Evolutionary conservation across 2,329 filamentous ascomycete genomes (phyloP).

Genomic region (Pyrenophora seminiperda): DNA sequence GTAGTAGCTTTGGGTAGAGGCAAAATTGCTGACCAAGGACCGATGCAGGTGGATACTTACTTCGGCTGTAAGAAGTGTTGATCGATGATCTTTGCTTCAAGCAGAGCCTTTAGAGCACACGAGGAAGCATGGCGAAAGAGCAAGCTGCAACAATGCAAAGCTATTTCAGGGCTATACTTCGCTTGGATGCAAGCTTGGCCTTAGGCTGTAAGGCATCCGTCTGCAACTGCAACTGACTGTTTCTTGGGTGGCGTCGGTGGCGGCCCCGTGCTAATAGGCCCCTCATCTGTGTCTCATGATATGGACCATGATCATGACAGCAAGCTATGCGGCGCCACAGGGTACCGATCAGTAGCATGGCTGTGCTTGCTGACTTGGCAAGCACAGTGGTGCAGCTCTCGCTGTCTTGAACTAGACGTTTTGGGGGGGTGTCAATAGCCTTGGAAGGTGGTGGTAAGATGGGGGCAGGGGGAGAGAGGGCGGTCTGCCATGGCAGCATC

Average conservation of each 20-base stretch:
- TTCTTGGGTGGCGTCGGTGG: slow-evolving; percentile 43
- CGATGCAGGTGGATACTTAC: slow-evolving; percentile 13
- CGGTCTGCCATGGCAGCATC: not conserved
- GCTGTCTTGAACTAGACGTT: too few relatives aligned
- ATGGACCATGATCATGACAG: slow-evolving; percentile 18
- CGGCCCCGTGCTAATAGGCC: slow-evolving; percentile 34
- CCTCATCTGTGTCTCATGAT: slow-evolving; percentile 25
- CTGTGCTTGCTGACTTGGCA: slow-evolving; percentile 36
- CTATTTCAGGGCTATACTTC: slow-evolving; percentile 26
- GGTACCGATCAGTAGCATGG: slow-evolving; percentile 37
- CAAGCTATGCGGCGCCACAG: slow-evolving; percentile 41
- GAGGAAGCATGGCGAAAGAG: slow-evolving; percentile 29
- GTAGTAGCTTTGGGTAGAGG: slow-evolving; percentile 24
- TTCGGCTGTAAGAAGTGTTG: slow-evolving; percentile 13
- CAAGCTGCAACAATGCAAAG: slow-evolving; percentile 25
- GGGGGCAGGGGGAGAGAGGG: not conserved
- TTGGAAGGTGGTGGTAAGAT: slow-evolving; percentile 6
- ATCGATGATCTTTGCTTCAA: slow-evolving; percentile 34
- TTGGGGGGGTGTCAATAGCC: not conserved
- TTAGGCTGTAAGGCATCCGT: slow-evolving; percentile 25
- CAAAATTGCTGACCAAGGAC: slow-evolving; percentile 5
- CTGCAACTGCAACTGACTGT: slow-evolving; percentile 8
- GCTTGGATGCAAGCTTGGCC: slow-evolving; percentile 20
- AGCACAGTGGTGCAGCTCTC: not conserved
- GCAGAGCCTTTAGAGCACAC: slow-evolving; percentile 32